Evolutionary conservation across 78 protist genomes (phyloP).

Genomic region (Dictyostelium intermedium): DNA sequence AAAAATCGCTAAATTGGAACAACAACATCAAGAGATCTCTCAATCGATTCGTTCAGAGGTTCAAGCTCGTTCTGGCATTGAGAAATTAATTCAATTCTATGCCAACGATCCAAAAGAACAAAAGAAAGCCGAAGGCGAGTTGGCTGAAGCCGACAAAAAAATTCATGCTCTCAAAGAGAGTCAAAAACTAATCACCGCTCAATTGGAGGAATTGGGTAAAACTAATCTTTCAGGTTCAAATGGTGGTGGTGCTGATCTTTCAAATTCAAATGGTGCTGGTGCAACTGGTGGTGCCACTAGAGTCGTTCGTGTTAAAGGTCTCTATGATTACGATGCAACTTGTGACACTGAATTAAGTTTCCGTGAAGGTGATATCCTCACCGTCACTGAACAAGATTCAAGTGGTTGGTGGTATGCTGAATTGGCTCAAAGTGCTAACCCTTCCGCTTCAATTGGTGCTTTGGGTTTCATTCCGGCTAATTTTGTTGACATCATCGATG

Average conservation of each 20-base stretch:
- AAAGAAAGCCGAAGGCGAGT: constrained; percentile 77
- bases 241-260: not conserved
- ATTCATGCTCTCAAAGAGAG: constrained; percentile 20
- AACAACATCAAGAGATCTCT: constrained; percentile 65
- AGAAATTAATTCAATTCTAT: constrained; percentile 75
- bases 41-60: constrained; percentile 38
- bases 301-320: constrained; percentile 34
- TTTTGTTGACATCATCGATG: not conserved
- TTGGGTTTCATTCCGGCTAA: not conserved
- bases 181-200: constrained; percentile 32
- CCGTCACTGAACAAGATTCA: constrained; percentile 62
- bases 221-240: not conserved
- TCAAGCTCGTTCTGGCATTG: constrained; percentile 64
- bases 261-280: constrained; percentile 20
- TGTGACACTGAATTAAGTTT: constrained; percentile 73
- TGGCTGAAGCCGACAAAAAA: constrained; percentile 68
- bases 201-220: constrained; percentile 59
- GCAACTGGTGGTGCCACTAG: not conserved
- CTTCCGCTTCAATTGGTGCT: not conserved
- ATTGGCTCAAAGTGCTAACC: not conserved
- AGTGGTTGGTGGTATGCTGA: constrained; percentile 79
- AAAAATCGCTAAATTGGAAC: constrained; percentile 55
- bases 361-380: constrained; percentile 72
- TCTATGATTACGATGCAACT: constrained; percentile 71
- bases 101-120: constrained; percentile 77